Conservation (phyloP, 1,139 yeast genomes). For the Torulaspora globosa region DNA sequence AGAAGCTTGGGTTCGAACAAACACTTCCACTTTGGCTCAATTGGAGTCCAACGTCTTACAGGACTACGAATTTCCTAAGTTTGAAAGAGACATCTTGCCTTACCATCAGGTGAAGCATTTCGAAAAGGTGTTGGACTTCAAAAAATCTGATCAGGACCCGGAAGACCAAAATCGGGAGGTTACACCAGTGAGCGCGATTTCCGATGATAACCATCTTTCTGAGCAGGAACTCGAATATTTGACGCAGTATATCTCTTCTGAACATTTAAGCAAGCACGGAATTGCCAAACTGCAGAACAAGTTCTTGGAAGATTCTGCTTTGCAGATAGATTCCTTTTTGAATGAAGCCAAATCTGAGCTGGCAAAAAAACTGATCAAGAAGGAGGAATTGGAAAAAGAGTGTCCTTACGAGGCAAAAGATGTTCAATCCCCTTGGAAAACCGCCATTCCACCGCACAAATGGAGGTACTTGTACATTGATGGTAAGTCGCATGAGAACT, state of each 20-base stretch:
- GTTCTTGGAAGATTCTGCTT: slow-evolving; percentile 64
- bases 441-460: slow-evolving; percentile 92
- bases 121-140: slow-evolving; percentile 18
- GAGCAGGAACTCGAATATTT: slow-evolving; percentile 47
- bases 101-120: slow-evolving; percentile 33
- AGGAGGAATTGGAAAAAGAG: slow-evolving; percentile 51
- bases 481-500: slow-evolving; percentile 46
- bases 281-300: slow-evolving; percentile 45
- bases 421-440: slow-evolving; percentile 73
- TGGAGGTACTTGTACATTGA: slow-evolving; percentile 82
- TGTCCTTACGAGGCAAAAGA: slow-evolving; percentile 59
- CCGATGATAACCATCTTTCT: slow-evolving; percentile 30
- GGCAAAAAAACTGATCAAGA: slow-evolving; percentile 48
- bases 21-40: slow-evolving; percentile 74
- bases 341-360: slow-evolving; percentile 49
- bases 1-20: slow-evolving; percentile 58
- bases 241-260: slow-evolving; percentile 51
- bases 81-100: slow-evolving; percentile 36
- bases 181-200: slow-evolving; percentile 17
- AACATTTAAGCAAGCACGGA: slow-evolving; percentile 45
- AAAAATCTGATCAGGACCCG: slow-evolving; percentile 15
- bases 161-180: slow-evolving; percentile 8
- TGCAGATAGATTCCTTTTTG: slow-evolving; percentile 64
- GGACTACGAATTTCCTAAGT: slow-evolving; percentile 78
- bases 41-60: slow-evolving; percentile 71